phyloP scores from a whole-genome alignment of 345 rosid genomes.

The Murraya paniculata region DNA sequence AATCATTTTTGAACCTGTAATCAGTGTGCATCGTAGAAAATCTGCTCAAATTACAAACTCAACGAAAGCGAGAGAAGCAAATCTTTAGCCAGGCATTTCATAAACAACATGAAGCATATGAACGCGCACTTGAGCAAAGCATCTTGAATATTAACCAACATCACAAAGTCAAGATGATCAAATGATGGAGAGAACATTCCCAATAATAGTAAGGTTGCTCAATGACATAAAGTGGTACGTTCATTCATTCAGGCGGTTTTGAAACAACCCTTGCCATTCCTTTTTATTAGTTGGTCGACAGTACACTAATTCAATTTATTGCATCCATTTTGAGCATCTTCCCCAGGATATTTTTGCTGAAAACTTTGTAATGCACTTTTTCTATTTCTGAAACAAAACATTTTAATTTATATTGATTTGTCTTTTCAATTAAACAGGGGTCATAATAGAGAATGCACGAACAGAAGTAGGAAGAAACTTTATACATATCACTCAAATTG shows the following conservation, averaged over 20 bases:
- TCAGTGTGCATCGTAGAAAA: no score
- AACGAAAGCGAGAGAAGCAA: no score
- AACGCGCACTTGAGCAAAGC: not conserved
- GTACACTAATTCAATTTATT: not conserved
- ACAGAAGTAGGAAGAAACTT: no score
- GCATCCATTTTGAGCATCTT: not conserved
- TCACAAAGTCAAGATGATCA: not conserved
- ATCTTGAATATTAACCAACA: conserved; percentile 6
- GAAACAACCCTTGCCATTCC: conserved; percentile 12
- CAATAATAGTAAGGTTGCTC: not conserved
- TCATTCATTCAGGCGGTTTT: not conserved
- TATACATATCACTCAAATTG: no score
- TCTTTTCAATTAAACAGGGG: no score
- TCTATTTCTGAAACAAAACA: no score
- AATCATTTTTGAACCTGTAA: no score
- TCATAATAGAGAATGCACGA: no score
- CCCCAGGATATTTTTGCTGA: not conserved
- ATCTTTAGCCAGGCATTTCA: no score
- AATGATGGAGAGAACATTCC: not conserved
- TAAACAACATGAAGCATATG: not conserved
- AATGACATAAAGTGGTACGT: not conserved
- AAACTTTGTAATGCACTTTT: no score
- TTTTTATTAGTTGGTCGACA: not conserved
- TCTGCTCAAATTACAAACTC: no score
- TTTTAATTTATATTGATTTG: no score